Evolutionary conservation across 108 stramenopile species (phyloP).

Genomic region (Nitzschia inconspicua): DNA sequence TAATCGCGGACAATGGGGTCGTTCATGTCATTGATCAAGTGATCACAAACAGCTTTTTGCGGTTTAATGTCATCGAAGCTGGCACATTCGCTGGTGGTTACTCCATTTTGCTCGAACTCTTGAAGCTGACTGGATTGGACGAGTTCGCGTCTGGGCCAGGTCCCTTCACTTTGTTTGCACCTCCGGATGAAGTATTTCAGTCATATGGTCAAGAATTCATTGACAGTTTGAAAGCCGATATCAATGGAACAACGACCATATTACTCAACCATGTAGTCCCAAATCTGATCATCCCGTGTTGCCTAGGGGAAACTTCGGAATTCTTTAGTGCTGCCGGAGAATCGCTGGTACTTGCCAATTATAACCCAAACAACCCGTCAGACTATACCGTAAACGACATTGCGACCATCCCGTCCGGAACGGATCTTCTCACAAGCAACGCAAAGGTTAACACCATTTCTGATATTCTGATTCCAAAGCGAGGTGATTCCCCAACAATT

Average conservation of each 20-base stretch:
- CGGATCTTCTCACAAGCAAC: neutral
- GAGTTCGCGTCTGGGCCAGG: neutral
- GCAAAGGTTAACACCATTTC: neutral
- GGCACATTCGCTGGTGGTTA: slow-evolving; percentile 2
- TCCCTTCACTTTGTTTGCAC: slow-evolving; percentile 28
- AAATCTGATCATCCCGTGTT: neutral
- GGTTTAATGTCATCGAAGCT: neutral
- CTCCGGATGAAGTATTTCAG: slow-evolving; percentile 41
- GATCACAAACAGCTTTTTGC: neutral
- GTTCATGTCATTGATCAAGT: slow-evolving; percentile 28
- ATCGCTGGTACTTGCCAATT: neutral
- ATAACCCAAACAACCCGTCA: neutral
- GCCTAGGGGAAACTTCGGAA: neutral
- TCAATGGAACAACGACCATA: slow-evolving; percentile 11
- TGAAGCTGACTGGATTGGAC: slow-evolving; percentile 18
- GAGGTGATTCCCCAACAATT: too few relatives aligned
- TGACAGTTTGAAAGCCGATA: slow-evolving; percentile 15
- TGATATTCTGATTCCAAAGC: neutral
- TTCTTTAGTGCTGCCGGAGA: neutral
- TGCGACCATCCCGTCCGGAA: neutral
- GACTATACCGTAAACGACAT: neutral
- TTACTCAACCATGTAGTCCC: slow-evolving; percentile 3
- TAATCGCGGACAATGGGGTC: slow-evolving; percentile 11
- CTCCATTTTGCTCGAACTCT: slow-evolving; percentile 23
- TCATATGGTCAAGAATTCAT: slow-evolving; percentile 1